Percentiles rank a stretch among this genome's conserved stretches.
These are phyloP conservation scores for Vitis riparia DNA, from an alignment of 164 flowering plant species.

Conservation along the genomic window DNA sequence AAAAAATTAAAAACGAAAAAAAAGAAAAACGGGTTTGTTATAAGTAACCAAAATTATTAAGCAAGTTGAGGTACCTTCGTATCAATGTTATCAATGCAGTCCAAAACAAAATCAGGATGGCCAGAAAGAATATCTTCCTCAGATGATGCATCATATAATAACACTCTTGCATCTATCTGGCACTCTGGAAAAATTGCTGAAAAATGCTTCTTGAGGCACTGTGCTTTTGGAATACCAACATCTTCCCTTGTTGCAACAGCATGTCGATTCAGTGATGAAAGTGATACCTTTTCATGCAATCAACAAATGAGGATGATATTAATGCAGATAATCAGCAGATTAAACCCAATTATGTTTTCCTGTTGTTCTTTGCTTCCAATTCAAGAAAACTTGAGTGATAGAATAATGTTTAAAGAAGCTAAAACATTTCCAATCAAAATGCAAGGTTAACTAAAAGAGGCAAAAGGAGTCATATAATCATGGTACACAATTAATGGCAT, in stretches of 20 bases:
- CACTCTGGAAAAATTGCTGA: slow-evolving; percentile 86
- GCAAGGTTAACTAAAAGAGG: not conserved
- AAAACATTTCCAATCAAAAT: not conserved
- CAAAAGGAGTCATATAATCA: not conserved
- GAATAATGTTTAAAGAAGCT: not conserved
- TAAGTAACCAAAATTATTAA: not conserved
- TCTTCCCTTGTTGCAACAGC: slow-evolving; percentile 97
- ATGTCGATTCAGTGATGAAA: slow-evolving; percentile 94
- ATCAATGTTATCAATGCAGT: slow-evolving; percentile 98
- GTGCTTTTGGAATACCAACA: slow-evolving; percentile 94
- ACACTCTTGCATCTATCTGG: slow-evolving; percentile 76
- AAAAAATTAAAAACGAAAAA: too few relatives aligned
- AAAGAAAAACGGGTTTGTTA: not conserved
- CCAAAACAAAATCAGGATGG: slow-evolving; percentile 91
- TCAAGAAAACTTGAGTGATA: not conserved
- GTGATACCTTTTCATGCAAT: slow-evolving; percentile 68
- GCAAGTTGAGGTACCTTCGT: slow-evolving; percentile 62
- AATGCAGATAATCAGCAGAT: not conserved
- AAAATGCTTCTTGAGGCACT: slow-evolving; percentile 92
- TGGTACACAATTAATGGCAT: not conserved
- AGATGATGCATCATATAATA: slow-evolving; percentile 76
- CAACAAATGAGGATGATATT: slow-evolving; percentile 8
- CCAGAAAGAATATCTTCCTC: slow-evolving; percentile 96
- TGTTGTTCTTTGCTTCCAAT: not conserved
- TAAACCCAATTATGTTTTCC: not conserved